Base-by-base conservation (phyloP, 163 green algal species). In the Smithsoniella earleae region DNA sequence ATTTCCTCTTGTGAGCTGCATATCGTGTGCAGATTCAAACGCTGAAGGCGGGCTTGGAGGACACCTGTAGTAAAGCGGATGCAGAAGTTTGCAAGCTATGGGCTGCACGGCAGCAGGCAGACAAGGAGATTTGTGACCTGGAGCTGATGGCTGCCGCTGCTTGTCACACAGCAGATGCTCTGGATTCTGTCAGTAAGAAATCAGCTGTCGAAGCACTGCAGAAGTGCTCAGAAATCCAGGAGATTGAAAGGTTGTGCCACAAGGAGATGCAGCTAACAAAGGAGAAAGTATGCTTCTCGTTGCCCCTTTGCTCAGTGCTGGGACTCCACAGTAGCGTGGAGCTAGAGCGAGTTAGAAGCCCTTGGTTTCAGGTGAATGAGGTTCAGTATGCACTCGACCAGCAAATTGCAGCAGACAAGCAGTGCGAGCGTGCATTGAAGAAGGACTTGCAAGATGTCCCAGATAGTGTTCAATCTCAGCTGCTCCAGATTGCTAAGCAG, bases 341-440 rank as follows among this genome's bases (percentile, higher is more conserved):
- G 10, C 40, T 22, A 49, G 40, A 49, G n/a, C n/a, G n/a, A n/a
- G n/a, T n/a, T n/a, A n/a, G n/a, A 49, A 13, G 13, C 40, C 40
- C 13, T 13, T 10, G 13, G 10, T 49, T 69, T 25, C 27, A 69
- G 58, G 25, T 69, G 18, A 34, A 30, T 40, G 58, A 36, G 31
- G 6, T 69, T 20, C 58, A 69, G 34, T 38, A 75, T 63, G 31
- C 18, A 36, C 33, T 75, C 3, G 54, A 46, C 13, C 74, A 46
- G 8, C 74, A 62, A 64, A 38, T 25, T 44, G 30, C 8, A 55
- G 30, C 27, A 43, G 38, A 74, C 40, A 64, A 20, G 45, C 73
- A 66, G 38, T n/a, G 73, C 16, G 33, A 75, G 55, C 27, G 28
- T 28, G 38, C 62, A 20, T 38, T 75, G 62, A 69, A 77, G 40